Percentiles rank a stretch among this genome's conserved stretches.
These are phyloP conservation scores for Gamarada debralockiae DNA, from an alignment of 495 filamentous ascomycete genomes.

Conservation along the genomic window DNA sequence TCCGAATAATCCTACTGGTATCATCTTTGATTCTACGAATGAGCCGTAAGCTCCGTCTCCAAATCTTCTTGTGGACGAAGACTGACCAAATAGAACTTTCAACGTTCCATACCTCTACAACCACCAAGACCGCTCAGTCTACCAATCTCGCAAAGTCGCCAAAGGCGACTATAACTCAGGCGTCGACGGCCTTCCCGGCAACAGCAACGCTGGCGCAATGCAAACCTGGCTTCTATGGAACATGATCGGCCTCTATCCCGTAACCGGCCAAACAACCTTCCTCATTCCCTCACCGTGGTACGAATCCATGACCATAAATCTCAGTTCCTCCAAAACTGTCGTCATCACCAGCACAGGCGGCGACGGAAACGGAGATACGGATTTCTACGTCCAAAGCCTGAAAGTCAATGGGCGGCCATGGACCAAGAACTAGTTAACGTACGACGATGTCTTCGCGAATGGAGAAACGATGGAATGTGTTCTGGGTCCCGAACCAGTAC, in stretches of 20 bases:
- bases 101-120: constrained; percentile 63
- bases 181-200: constrained; percentile 56
- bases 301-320: constrained; percentile 47
- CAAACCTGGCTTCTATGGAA: constrained; percentile 66
- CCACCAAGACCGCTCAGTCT: constrained; percentile 55
- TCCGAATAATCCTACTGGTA: constrained; percentile 41
- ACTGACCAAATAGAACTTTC: constrained; percentile 11
- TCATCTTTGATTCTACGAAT: constrained; percentile 67
- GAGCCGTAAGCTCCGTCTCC: constrained; percentile 42
- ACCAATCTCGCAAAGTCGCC: constrained; percentile 48
- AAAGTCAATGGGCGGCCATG: constrained; percentile 46
- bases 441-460: constrained; percentile 59
- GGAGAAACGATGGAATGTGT: constrained; percentile 61
- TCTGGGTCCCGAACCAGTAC: constrained; percentile 43
- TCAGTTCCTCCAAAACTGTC: constrained; percentile 51
- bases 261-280: constrained; percentile 63
- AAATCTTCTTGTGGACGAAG: neutral
- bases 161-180: constrained; percentile 50
- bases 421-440: constrained; percentile 58
- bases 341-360: constrained; percentile 51
- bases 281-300: constrained; percentile 63
- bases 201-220: constrained; percentile 68
- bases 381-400: constrained; percentile 54
- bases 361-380: constrained; percentile 32
- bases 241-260: constrained; percentile 66